Evolutionary conservation across 2,329 filamentous ascomycete genomes (phyloP).

Genomic region (Alternaria gansuensis): DNA sequence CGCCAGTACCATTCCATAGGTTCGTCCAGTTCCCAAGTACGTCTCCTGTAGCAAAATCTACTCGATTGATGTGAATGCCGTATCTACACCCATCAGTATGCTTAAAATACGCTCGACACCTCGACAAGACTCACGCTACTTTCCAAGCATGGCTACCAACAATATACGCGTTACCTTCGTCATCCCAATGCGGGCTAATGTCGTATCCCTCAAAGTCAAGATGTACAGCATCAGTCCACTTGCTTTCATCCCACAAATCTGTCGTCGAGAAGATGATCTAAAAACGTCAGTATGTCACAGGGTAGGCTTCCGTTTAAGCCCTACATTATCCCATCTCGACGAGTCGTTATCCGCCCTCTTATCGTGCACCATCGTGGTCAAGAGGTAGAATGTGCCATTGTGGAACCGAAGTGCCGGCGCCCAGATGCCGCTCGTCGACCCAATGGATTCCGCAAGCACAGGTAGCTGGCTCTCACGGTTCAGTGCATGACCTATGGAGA

Average conservation of each 20-base stretch:
- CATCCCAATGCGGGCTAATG: slow-evolving; percentile 64
- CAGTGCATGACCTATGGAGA: slow-evolving; percentile 42
- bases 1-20: slow-evolving; percentile 53
- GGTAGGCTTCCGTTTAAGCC: no score
- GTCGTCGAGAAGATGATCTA: slow-evolving; percentile 57
- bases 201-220: slow-evolving; percentile 64
- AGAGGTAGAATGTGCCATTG: slow-evolving; percentile 54
- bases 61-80: slow-evolving; percentile 42
- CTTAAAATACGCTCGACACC: not conserved
- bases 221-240: slow-evolving; percentile 61
- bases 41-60: slow-evolving; percentile 47
- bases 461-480: slow-evolving; percentile 53
- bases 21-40: slow-evolving; percentile 29
- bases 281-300: not conserved
- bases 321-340: slow-evolving; percentile 53
- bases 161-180: slow-evolving; percentile 63
- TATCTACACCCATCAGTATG: slow-evolving; percentile 10
- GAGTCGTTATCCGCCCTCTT: slow-evolving; percentile 39
- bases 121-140: slow-evolving; percentile 9
- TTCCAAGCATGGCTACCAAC: slow-evolving; percentile 39
- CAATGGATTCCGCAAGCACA: slow-evolving; percentile 45
- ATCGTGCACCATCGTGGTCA: slow-evolving; percentile 49
- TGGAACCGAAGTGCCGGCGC: slow-evolving; percentile 55
- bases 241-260: slow-evolving; percentile 54
- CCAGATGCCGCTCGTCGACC: slow-evolving; percentile 52